Evolutionary conservation across 2,329 filamentous ascomycete species (phyloP), one percentile per base, ranked within the genome.

Genomic region (Whalleya microplaca): DNA sequence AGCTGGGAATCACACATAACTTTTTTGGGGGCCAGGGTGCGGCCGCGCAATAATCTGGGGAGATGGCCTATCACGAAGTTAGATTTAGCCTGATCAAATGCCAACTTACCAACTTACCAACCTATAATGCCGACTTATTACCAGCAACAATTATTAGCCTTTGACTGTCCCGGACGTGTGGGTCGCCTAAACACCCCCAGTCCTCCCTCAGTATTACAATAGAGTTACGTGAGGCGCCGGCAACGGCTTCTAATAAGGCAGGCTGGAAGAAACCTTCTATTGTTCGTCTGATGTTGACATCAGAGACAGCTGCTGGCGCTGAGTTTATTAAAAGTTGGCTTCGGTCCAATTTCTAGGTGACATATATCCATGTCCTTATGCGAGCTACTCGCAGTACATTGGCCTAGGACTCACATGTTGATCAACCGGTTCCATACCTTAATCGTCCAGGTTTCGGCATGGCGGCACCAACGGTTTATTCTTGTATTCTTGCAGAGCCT

Each of bases 221-320:
- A 48, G 52, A 57, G 60, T 54, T 50, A 53, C 55, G 50, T 45
- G 21, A 48, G 37, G 19, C 23, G 52, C 45, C 45, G 48, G 43
- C 27, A 41, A 54, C 21, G 47, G 12, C 12, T 12, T 29, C 27
- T 29, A 12, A 29, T 5, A 29, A 29, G 27, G 12, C 27, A 12
- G 5, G 12, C 27, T 29, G 37, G 45, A 40, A 21, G 19, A 23
- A 40, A 37, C 42, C 53, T 46, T 45, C 20, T 4, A 54, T 58
- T 57, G 50, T 62, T 60, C 59, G 50, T 62, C 57, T 60, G 45
- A 62, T 60, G 21, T 60, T 56, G 55, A 63, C 50, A 54, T 58
- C 60, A 56, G 60, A 55, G 44, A 41, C 32, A 58, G 41, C 32
- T 51, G 23, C 45, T 8, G 43, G 21, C 16, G 47, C 23, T 23